Base-by-base conservation (phyloP, 2,329 filamentous ascomycete genomes). In the Dactylellina leptospora region DNA sequence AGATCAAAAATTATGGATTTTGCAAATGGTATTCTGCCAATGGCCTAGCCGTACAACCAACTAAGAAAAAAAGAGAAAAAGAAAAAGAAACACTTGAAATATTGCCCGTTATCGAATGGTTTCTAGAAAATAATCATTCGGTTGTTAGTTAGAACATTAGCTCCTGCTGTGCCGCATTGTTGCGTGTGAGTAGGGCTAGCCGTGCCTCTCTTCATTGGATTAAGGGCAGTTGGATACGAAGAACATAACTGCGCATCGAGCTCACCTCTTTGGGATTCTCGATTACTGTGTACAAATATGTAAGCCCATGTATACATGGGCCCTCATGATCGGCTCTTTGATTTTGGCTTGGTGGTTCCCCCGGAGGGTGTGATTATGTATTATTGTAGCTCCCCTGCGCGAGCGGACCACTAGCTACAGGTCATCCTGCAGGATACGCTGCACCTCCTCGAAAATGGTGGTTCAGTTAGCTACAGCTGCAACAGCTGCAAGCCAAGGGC, bases 381-480 rank as follows among this genome's bases (percentile, higher is more conserved):
- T 56, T 36, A 16, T 33, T 48, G 40, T 54, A 55, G 38, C 50
- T 53, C 51, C 61, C 64, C 48, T 61, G 56, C 42, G 48, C 18
- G 64, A 56, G 28, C 40, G 55, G 63, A 38, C 53, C 30, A n/a
- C 60, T 44, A 47, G 30, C 40, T 70, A 27, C 64, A 70, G 56
- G 55, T 70, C 64, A 70, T 62, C 64, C 56, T 62, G 64, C 64
- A 70, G 64, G 56, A 62, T 55, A 56, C 22, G 55, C 56, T 62
- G 64, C 56, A 62, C 54, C 38, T 25, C 40, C 40, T 48, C 38
- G n/a, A 51, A 45, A 62, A 33, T 23, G 48, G 47, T 40, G 27
- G 30, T 44, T 56, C 63, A 38, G n/a, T 48, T 40, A 51, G 48
- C 47, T 59, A 10, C 27, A 54, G 28, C 48, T 56, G 50, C 64